A percentile compares a stretch with the other conserved stretches of the same genome.
phyloP scores from a whole-genome alignment of 2,329 filamentous ascomycete species.

The Diaporthe caulivora region DNA sequence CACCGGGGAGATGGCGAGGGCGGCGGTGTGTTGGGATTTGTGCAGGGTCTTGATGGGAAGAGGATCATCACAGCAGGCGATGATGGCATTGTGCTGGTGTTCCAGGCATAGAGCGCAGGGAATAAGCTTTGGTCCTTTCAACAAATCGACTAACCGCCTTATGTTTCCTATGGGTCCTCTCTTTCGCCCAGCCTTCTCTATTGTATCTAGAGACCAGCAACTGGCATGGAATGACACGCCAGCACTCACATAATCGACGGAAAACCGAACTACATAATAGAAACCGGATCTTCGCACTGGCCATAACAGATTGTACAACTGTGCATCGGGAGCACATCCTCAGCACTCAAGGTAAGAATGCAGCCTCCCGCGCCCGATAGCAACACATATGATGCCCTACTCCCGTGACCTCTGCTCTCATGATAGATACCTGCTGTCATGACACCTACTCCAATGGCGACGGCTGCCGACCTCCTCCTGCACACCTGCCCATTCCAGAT shows the following conservation, averaged over 20 bases:
- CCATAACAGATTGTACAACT: too few relatives aligned
- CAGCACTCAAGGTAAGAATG: too few relatives aligned
- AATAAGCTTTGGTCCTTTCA: too few relatives aligned
- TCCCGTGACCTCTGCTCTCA: too few relatives aligned
- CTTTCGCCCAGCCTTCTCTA: neutral
- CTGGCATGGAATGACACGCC: neutral
- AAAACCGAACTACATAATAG: neutral
- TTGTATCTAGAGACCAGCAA: neutral
- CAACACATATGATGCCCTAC: too few relatives aligned
- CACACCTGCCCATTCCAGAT: too few relatives aligned
- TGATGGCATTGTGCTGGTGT: slow-evolving; percentile 79
- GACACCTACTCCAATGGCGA: too few relatives aligned
- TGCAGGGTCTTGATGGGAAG: slow-evolving; percentile 81
- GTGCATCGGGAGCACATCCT: too few relatives aligned
- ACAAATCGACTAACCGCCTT: neutral
- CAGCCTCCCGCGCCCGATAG: too few relatives aligned
- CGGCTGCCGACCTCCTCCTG: too few relatives aligned
- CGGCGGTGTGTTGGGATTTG: slow-evolving; percentile 91
- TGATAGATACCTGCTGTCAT: too few relatives aligned
- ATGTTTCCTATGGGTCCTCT: neutral
- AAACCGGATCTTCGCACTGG: too few relatives aligned
- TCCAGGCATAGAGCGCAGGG: slow-evolving; percentile 62
- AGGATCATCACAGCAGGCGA: slow-evolving; percentile 91
- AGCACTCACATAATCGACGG: neutral
- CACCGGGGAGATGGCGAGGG: slow-evolving; percentile 88